phyloP scores from a whole-genome alignment of 768 basidiomycete species.

The Botryobasidium botryosum region DNA sequence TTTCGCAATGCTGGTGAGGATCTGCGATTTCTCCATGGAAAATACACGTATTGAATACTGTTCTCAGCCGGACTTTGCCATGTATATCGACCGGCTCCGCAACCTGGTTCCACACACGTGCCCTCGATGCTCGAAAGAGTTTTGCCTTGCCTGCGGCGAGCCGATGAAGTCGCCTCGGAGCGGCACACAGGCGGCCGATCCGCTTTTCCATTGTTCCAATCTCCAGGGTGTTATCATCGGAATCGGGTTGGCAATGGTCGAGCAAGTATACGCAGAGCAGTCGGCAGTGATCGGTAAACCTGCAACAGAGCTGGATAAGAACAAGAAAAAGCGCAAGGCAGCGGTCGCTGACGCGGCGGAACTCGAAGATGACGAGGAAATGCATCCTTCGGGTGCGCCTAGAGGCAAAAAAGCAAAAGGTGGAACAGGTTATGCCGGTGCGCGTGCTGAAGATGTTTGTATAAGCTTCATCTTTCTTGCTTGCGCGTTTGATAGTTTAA shows the following conservation, averaged over 20 bases:
- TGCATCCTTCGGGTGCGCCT: constrained; percentile 26
- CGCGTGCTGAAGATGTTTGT: constrained; percentile 69
- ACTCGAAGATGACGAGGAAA: constrained; percentile 37
- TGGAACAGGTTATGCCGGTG: constrained; percentile 79
- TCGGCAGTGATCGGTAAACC: constrained; percentile 14
- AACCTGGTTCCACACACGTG: constrained; percentile 44
- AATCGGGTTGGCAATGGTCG: constrained; percentile 77
- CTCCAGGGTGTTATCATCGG: constrained; percentile 82
- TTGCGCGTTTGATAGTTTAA: background rate
- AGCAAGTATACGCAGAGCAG: constrained; percentile 43
- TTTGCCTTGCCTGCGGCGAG: constrained; percentile 62
- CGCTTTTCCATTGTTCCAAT: constrained; percentile 77
- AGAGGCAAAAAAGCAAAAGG: constrained; percentile 52
- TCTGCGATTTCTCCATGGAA: constrained; percentile 8
- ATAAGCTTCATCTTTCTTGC: background rate
- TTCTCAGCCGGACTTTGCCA: constrained; percentile 48
- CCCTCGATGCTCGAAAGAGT: constrained; percentile 32
- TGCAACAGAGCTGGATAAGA: constrained; percentile 2
- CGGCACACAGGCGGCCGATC: constrained; percentile 32
- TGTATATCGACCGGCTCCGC: constrained; percentile 48
- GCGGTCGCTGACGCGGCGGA: constrained; percentile 12
- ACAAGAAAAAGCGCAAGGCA: constrained; percentile 14
- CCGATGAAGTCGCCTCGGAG: constrained; percentile 24
- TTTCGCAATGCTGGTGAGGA: constrained; percentile 53
- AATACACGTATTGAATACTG: background rate